Base-by-base conservation (phyloP, 1,284 basidiomycete genomes). In the Taiwanofungus camphoratus region DNA sequence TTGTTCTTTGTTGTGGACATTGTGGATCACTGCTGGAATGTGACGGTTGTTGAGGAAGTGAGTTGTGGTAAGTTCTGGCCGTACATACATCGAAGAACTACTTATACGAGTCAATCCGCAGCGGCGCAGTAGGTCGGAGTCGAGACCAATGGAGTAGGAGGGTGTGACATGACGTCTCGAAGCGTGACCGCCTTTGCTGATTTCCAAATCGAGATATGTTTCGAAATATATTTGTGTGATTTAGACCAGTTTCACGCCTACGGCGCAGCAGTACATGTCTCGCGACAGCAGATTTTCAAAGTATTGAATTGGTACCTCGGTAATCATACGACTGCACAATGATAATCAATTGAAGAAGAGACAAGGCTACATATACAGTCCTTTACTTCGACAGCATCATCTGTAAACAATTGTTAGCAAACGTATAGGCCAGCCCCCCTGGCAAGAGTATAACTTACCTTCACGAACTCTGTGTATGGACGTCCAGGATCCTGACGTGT, bases 381-480 rank as follows among this genome's bases (percentile, higher is more conserved):
- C 21, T 35, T 47, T 59, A 77, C 65, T 77, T 78, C 52, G 71
- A 68, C 23, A 78, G 61, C 76, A 77, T 77, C 74, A 77, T 78
- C 75, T 76, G 31, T n/a, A 49, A 42, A 39, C 48, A 54, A 38
- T 38, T 47, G 31, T 53, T 46, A 36, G 49, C 15, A 42, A 38
- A 24, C 34, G 7, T 2, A 20, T n/a, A 1, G n/a, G n/a, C n/a
- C n/a, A n/a, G n/a, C n/a, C n/a, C n/a, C n/a, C n/a, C n/a, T n/a
- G n/a, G n/a, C n/a, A 7, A 19, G 6, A 8, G 8, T 20, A 23
- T n/a, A 29, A 33, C 42, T 45, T 58, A 82, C 80, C 76, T 81
- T 84, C 54, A 82, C 79, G 58, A 85, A 85, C 64, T 85, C 82
- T 83, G 52, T 22, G 42, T 22, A n/a, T n/a, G n/a, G n/a, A n/a